Percentiles rank a stretch among this genome's conserved stretches.
Conservation (phyloP, 208 protist genomes). For the Wallacemonas collosoma region DNA sequence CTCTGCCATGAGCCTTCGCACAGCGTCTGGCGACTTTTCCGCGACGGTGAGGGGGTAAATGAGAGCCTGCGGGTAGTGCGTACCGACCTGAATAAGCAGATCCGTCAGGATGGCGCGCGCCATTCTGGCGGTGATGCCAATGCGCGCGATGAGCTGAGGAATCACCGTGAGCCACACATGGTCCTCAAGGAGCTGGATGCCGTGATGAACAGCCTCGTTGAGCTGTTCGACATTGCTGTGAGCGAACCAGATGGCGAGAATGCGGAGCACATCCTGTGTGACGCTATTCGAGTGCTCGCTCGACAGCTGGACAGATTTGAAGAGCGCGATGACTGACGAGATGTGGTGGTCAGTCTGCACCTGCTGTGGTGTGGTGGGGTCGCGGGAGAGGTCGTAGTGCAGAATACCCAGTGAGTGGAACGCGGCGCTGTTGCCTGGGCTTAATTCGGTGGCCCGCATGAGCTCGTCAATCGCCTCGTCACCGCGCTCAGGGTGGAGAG, state of each 20-base stretch:
- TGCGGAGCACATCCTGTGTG: constrained; percentile 98
- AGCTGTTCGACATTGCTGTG: constrained; percentile 74
- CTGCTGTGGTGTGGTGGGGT: constrained; percentile 57
- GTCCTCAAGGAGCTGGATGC: constrained; percentile 92
- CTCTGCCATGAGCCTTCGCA: constrained; percentile 78
- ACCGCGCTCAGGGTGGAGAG: constrained; percentile 71
- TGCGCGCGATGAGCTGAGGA: constrained; percentile 98
- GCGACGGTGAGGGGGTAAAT: constrained; percentile 99
- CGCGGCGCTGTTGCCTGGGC: constrained; percentile 70
- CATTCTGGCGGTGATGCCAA: constrained; percentile 90
- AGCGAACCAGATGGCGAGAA: constrained; percentile 99
- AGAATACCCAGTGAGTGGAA: constrained; percentile 90
- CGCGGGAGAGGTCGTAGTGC: constrained; percentile 82
- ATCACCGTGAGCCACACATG: constrained; percentile 99
- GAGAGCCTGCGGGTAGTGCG: constrained; percentile 98
- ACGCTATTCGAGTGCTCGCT: constrained; percentile 68
- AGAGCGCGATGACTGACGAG: constrained; percentile 73
- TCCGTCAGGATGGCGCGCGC: constrained; percentile 94
- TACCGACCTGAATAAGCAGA: constrained; percentile 95
- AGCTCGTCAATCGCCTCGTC: constrained; percentile 83
- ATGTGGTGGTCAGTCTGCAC: constrained; percentile 69
- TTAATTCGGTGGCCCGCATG: constrained; percentile 64
- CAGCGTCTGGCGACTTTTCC: constrained; percentile 83
- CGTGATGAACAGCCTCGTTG: constrained; percentile 87
- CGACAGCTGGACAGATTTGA: constrained; percentile 80